phyloP scores from a whole-genome alignment of 352 stramenopile genomes.

The Phytopythium kandeliae region DNA sequence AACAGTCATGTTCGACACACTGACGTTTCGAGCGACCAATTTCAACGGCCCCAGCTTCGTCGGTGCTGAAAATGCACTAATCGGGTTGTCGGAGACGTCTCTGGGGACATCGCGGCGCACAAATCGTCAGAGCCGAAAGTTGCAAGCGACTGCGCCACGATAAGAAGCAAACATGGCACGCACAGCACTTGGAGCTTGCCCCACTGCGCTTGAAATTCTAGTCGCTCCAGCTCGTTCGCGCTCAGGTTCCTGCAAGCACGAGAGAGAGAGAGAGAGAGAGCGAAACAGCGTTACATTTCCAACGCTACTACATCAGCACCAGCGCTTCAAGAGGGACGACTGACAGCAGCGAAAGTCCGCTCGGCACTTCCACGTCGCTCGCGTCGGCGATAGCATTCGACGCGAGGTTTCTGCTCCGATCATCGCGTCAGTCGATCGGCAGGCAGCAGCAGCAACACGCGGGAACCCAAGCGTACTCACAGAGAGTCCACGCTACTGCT shows the following conservation, averaged over 20 bases:
- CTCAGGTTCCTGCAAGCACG: not conserved
- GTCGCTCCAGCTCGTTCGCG: not conserved
- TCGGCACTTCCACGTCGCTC: not conserved
- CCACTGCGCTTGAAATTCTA: constrained; percentile 5
- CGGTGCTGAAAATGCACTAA: constrained; percentile 12
- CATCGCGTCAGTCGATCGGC: not conserved
- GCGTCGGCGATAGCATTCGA: not conserved
- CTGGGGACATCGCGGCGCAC: constrained; percentile 1
- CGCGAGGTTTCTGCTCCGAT: not conserved
- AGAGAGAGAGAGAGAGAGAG: no score
- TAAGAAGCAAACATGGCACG: no score
- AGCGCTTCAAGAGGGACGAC: not conserved
- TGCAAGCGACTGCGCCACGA: no score
- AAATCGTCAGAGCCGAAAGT: no score
- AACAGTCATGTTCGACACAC: constrained; percentile 9
- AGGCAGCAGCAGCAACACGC: not conserved
- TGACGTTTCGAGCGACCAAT: constrained; percentile 19
- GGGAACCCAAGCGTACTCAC: not conserved
- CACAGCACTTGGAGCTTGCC: constrained; percentile 3
- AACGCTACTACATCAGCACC: not conserved
- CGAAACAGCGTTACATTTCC: not conserved
- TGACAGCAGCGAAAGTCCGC: not conserved
- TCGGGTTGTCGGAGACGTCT: constrained; percentile 23
- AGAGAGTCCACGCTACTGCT: not conserved
- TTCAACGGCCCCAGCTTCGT: constrained; percentile 14